A percentile compares a stretch with the other conserved stretches of the same genome.
Evolutionary conservation across 768 basidiomycete genomes (phyloP).

Genomic region (Pisolithus orientalis): DNA sequence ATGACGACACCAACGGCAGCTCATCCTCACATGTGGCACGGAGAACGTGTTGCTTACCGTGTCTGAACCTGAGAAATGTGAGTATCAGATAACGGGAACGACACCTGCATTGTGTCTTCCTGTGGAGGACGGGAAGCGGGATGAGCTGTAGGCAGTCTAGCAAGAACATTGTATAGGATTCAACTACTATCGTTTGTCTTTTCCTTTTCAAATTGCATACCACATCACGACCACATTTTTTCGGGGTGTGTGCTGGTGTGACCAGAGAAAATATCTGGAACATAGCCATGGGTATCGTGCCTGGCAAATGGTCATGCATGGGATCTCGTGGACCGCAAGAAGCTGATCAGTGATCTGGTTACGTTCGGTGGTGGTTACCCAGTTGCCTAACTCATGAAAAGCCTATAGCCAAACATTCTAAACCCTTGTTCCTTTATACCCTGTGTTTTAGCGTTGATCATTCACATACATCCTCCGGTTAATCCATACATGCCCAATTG

Average conservation of each 20-base stretch:
- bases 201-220: too few species aligned
- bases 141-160: conserved; percentile 19
- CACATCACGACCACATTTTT: too few species aligned
- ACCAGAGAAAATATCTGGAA: not conserved
- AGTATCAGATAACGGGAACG: conserved; percentile 83
- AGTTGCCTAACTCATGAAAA: not conserved
- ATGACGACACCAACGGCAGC: conserved; percentile 32
- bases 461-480: too few species aligned
- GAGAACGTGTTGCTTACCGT: conserved; percentile 77
- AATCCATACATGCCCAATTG: not conserved
- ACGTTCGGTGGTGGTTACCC: too few species aligned
- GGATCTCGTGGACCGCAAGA: too few species aligned
- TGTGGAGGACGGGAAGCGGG: conserved; percentile 27
- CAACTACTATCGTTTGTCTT: too few species aligned
- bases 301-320: too few species aligned
- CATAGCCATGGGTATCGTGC: not conserved
- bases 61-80: conserved; percentile 92
- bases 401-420: not conserved
- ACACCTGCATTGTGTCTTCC: conserved; percentile 74
- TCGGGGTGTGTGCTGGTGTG: not conserved
- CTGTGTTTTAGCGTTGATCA: too few species aligned
- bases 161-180: too few species aligned
- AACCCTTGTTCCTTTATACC: not conserved
- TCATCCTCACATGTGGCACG: conserved; percentile 77
- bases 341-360: too few species aligned